Evolutionary conservation across 2,329 filamentous ascomycete genomes (phyloP).

Genomic region (Chrysosporium queenslandicum): DNA sequence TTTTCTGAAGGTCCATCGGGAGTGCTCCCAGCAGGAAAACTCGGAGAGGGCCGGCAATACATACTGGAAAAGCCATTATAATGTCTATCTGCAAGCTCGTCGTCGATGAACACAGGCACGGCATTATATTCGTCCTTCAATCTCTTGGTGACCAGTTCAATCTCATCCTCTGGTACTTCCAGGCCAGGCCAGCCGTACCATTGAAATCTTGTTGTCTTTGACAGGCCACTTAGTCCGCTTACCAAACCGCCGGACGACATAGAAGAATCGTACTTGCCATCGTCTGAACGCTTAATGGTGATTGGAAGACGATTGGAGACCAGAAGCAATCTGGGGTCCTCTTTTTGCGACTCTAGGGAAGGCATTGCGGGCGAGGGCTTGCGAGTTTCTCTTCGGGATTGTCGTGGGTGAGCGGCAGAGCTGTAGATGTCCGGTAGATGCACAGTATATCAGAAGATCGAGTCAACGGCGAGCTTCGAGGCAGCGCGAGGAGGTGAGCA

Average conservation of each 20-base stretch:
- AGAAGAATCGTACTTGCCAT: conserved; percentile 84
- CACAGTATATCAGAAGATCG: neutral
- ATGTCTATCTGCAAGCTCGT: conserved; percentile 86
- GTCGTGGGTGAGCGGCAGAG: too few relatives aligned
- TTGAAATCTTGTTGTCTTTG: conserved; percentile 87
- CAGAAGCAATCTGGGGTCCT: conserved; percentile 55
- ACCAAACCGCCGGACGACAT: conserved; percentile 97
- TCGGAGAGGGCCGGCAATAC: conserved; percentile 29
- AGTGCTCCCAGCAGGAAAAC: too few relatives aligned
- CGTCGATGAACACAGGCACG: conserved; percentile 83
- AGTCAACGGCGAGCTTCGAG: neutral
- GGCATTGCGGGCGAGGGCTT: conserved; percentile 23
- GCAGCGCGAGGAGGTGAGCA: neutral
- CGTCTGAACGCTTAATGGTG: conserved; percentile 86
- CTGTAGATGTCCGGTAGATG: neutral
- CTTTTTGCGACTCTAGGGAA: conserved; percentile 26
- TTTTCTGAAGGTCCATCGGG: too few relatives aligned
- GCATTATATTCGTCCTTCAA: conserved; percentile 82
- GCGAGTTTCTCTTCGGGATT: neutral
- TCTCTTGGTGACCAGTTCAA: conserved; percentile 60
- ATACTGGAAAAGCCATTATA: conserved; percentile 97
- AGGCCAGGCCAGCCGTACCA: conserved; percentile 98
- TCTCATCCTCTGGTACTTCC: conserved; percentile 78
- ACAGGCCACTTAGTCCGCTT: conserved; percentile 80
- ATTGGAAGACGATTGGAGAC: conserved; percentile 93